Evolutionary conservation across 768 basidiomycete genomes (phyloP), one percentile per base, ranked within the genome.

Genomic region (Termitomyces bulborhizus): DNA sequence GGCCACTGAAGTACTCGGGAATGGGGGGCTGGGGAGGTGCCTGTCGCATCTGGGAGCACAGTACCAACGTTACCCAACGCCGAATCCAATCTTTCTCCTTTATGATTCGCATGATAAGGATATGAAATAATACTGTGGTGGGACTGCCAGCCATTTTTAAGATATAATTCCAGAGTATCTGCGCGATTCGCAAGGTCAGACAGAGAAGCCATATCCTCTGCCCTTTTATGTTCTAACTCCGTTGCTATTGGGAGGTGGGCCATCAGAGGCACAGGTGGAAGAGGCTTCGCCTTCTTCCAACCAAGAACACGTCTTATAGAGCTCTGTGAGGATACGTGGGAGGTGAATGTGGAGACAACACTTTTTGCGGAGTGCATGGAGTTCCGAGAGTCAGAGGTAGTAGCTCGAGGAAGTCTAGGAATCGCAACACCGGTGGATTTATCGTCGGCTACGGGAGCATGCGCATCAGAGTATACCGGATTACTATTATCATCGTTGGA

Each of bases 201-300:
- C n/a, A 84, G 71, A 37, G 80, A 75, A 6, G 76, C 67, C 45
- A 68, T 63, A 39, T 77, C 74, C 46, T 85, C 84, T 44, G 65
- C 67, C 54, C 70, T 73, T 44, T 71, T 71, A 58, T 75, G 69
- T 37, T 73, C 74, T 51, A 65, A 67, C 56, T 79, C 78, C 12
- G 65, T 64, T 2, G 72, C 66, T 34, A 81, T 60, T 7, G 79
- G 67, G 18, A 77, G 74, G 46, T 76, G 66, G 2, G 81, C 76
- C 13, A 81, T 73, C 18, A 67, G 69, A 15, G 84, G 85, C 26
- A 86, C 73, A 1, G 82, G 83, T 6, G 85, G 84, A 15, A 86
- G 67, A 3, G 83, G 82, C 63, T 85, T 84, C 26, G 63, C 59
- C 55, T 66, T 76, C 55, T 73, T 70, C 78, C 79, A 75, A 32